These are phyloP conservation scores for Umbelopsis sp. DNA, from an alignment of 192 early-diverging fungal genomes.

Conservation along the genomic window DNA sequence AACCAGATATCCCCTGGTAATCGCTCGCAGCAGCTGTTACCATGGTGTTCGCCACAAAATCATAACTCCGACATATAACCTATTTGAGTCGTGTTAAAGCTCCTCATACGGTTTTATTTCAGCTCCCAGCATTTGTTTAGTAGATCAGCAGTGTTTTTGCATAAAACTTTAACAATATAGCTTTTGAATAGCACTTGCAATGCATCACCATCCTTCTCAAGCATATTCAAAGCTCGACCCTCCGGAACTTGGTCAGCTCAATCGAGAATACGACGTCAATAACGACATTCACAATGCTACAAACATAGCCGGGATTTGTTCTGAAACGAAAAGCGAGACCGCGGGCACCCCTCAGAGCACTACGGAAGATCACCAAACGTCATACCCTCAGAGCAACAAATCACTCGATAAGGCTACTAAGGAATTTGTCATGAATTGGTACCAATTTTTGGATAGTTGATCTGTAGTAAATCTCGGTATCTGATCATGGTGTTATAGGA, in stretches of 20 bases:
- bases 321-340: not conserved
- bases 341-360: not conserved
- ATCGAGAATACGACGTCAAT: not conserved
- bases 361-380: not conserved
- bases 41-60: no score
- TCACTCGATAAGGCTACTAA: constrained; percentile 11
- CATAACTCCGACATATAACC: no score
- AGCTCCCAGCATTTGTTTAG: no score
- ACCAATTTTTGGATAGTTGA: no score
- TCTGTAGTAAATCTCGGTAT: no score
- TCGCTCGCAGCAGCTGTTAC: no score
- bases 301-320: not conserved
- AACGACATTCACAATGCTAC: not conserved
- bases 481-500: constrained; percentile 22
- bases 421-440: constrained; percentile 11
- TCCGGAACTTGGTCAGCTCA: not conserved
- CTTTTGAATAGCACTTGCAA: not conserved
- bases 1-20: no score
- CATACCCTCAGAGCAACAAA: not conserved
- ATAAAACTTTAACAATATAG: no score
- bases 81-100: no score
- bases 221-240: not conserved
- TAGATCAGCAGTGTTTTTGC: no score
- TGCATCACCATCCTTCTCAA: not conserved
- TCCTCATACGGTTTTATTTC: no score